Evolutionary conservation across 208 protist genomes (phyloP), one percentile per base, ranked within the genome.

Genomic region (Hexamita inflata): DNA sequence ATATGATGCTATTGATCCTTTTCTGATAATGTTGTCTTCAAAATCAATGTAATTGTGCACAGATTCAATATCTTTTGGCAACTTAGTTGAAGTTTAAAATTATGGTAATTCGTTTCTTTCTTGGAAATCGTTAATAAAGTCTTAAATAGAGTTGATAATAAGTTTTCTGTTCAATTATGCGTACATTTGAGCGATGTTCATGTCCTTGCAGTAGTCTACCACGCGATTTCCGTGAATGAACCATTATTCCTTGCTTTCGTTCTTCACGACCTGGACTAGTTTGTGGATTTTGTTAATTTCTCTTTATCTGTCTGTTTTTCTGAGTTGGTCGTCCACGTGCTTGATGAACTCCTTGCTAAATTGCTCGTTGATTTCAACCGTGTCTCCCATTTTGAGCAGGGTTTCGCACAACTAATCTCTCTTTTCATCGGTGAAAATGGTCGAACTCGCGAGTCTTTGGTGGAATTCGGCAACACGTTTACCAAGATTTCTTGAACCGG

Each of bases 11-110:
- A 78, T 78, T 61, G 67, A 40, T 15, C 75, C 75, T 62, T 78
- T 78, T 7, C 75, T 61, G 11, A 78, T 49, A 13, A 78, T 49
- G 11, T 77, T 32, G n/a, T 70, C n/a, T 60, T 13, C 15, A 15
- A 73, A 45, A 19, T 78, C 73, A 41, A 78, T 77, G 74, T 78
- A 78, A 30, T 78, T 78, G 42, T 78, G 75, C 26, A 77, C 67
- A 34, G 30, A 77, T 15, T 78, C 75, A n/a, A 74, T 75, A 15
- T 65, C n/a, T 38, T 24, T 26, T 38, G 35, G 24, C 29, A 9
- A 30, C 11, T 40, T 28, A 7, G 24, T 73, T 60, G 38, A 57
- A 19, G 38, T 73, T 29, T 38, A 9, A 45, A 45, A 11, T n/a
- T 13, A 11, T 61, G 24, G 11, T 13, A 13, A 59, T n/a, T 15